Conservation (phyloP, 2,329 filamentous ascomycete genomes). For the Ophiosphaerella korrae region DNA sequence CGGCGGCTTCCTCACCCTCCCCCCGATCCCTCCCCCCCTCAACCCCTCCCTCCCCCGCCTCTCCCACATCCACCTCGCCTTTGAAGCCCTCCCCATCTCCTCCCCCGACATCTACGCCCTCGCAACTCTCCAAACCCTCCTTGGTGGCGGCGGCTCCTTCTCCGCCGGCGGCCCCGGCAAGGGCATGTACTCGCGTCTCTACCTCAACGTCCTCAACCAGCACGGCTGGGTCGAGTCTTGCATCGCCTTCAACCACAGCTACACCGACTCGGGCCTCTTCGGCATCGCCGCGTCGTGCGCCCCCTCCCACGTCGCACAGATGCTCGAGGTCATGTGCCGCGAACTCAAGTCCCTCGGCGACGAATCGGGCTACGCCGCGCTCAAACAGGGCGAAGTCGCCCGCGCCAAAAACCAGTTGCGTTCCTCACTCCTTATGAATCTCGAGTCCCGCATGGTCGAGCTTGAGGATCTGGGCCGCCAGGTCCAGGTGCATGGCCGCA, state of each 20-base stretch:
- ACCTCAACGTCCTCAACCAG: constrained; percentile 97
- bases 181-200: constrained; percentile 97
- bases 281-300: constrained; percentile 88
- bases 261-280: constrained; percentile 94
- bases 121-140: constrained; percentile 91
- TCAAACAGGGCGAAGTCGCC: constrained; percentile 78
- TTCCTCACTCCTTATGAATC: constrained; percentile 90
- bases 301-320: constrained; percentile 75
- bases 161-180: constrained; percentile 96
- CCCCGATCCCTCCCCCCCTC: constrained; percentile 74
- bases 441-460: constrained; percentile 96
- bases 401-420: constrained; percentile 97
- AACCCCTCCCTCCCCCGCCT: constrained; percentile 80
- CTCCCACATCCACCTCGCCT: constrained; percentile 93
- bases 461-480: constrained; percentile 93
- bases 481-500: constrained; percentile 93
- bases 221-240: constrained; percentile 97
- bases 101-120: constrained; percentile 95
- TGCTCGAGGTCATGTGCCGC: constrained; percentile 95
- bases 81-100: constrained; percentile 89
- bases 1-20: constrained; percentile 87
- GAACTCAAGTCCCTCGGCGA: constrained; percentile 80
- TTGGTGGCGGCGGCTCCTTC: constrained; percentile 95
- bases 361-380: constrained; percentile 72
- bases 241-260: constrained; percentile 95